Percentiles rank a stretch among this genome's conserved stretches.
Conservation (phyloP, 2,329 filamentous ascomycete genomes). For the Colletotrichum gloeosporioides region DNA sequence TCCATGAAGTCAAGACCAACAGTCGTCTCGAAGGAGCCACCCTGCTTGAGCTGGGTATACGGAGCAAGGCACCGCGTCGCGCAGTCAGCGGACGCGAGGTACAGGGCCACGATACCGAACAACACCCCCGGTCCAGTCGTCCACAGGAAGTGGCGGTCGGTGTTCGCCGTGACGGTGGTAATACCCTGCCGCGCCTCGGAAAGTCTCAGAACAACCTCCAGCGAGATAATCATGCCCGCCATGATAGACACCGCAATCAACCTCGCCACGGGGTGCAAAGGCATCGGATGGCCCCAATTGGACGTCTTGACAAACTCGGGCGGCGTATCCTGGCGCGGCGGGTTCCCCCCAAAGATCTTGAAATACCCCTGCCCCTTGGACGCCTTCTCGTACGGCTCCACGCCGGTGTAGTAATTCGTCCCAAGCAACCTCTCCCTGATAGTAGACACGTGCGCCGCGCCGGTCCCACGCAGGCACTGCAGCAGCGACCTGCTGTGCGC, state of each 20-base stretch:
- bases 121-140: slow-evolving; percentile 36
- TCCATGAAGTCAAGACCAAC: slow-evolving; percentile 38
- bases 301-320: slow-evolving; percentile 21
- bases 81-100: slow-evolving; percentile 35
- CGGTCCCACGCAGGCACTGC: slow-evolving; percentile 37
- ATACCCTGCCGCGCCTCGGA: slow-evolving; percentile 36
- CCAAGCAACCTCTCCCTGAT: slow-evolving; percentile 31
- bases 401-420: slow-evolving; percentile 35
- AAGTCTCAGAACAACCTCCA: slow-evolving; percentile 37
- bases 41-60: slow-evolving; percentile 31
- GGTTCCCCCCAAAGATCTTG: slow-evolving; percentile 26
- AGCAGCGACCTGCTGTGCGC: slow-evolving; percentile 40
- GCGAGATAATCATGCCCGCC: slow-evolving; percentile 33
- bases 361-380: slow-evolving; percentile 27
- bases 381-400: slow-evolving; percentile 39
- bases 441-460: slow-evolving; percentile 32
- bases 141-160: slow-evolving; percentile 38
- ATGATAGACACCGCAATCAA: slow-evolving; percentile 30
- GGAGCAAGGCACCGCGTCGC: slow-evolving; percentile 37
- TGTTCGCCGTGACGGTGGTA: slow-evolving; percentile 28
- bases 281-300: slow-evolving; percentile 33
- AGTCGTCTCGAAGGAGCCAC: slow-evolving; percentile 32
- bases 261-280: slow-evolving; percentile 33
- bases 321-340: slow-evolving; percentile 2
- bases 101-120: slow-evolving; percentile 32